Evolutionary conservation across 345 rosid genomes (phyloP).

Genomic region (Acer negundo): DNA sequence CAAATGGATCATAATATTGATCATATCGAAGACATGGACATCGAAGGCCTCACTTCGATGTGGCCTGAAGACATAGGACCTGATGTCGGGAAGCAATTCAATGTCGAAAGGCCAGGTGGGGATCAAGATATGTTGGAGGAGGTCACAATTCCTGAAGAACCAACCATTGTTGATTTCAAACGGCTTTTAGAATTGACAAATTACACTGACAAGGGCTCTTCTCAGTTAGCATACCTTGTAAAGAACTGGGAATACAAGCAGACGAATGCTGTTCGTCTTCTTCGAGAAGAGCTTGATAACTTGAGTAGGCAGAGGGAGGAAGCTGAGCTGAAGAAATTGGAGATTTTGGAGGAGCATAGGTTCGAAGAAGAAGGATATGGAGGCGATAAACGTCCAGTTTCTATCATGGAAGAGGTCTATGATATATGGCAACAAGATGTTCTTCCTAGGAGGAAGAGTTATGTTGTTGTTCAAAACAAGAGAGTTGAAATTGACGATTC

Average conservation of each 20-base stretch:
- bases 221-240: constrained; percentile 80
- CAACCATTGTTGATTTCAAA: constrained; percentile 62
- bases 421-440: constrained; percentile 51
- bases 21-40: constrained; percentile 77
- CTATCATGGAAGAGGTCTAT: constrained; percentile 55
- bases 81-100: constrained; percentile 80
- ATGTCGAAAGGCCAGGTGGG: constrained; percentile 72
- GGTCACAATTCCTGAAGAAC: constrained; percentile 58
- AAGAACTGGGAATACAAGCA: constrained; percentile 90
- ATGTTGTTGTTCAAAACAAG: constrained; percentile 51
- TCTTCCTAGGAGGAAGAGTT: constrained; percentile 57
- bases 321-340: constrained; percentile 77
- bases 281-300: constrained; percentile 80
- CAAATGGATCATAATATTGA: constrained; percentile 53
- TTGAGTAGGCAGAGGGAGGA: constrained; percentile 77
- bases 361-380: constrained; percentile 65
- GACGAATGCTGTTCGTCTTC: constrained; percentile 71
- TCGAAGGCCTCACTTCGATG: constrained; percentile 82
- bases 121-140: constrained; percentile 90
- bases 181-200: constrained; percentile 58
- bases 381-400: constrained; percentile 59
- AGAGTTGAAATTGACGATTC: constrained; percentile 59
- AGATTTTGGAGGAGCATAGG: constrained; percentile 82
- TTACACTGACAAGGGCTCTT: constrained; percentile 71
- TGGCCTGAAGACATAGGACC: constrained; percentile 89